These are phyloP conservation scores for Lonicera japonica DNA, from an alignment of 129 eudicot genomes.

Conservation along the genomic window DNA sequence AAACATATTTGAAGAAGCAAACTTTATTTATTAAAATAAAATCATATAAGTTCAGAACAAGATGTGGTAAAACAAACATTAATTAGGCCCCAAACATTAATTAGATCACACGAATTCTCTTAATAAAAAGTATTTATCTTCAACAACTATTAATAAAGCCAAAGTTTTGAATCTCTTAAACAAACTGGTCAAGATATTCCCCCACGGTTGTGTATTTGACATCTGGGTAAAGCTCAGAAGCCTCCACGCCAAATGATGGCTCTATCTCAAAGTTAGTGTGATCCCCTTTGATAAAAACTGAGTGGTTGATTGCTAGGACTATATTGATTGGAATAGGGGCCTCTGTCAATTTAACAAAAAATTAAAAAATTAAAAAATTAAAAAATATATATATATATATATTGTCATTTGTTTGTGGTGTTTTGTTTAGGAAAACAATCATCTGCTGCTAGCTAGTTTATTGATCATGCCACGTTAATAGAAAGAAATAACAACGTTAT, in stretches of 20 bases:
- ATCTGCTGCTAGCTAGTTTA: too few relatives aligned
- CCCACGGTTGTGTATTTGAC: constrained; percentile 70
- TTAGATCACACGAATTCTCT: background rate
- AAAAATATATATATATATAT: too few relatives aligned
- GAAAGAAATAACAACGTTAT: too few relatives aligned
- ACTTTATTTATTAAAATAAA: too few relatives aligned
- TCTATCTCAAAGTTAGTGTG: constrained; percentile 55
- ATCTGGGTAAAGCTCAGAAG: constrained; percentile 77
- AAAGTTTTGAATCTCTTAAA: constrained; percentile 17
- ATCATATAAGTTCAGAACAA: too few relatives aligned
- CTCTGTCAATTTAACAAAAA: constrained; percentile 21
- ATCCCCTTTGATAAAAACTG: constrained; percentile 64
- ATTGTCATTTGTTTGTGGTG: too few relatives aligned
- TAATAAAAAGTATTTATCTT: too few relatives aligned
- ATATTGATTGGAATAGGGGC: constrained; percentile 36
- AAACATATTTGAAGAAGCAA: too few relatives aligned
- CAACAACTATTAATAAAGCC: background rate
- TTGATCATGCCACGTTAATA: too few relatives aligned
- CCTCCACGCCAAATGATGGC: constrained; percentile 65
- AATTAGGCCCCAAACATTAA: background rate
- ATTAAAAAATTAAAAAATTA: too few relatives aligned
- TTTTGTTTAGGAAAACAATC: too few relatives aligned
- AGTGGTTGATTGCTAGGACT: constrained; percentile 49
- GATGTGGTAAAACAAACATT: background rate
- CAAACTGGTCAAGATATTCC: constrained; percentile 59